phyloP scores from a whole-genome alignment of 192 early-diverging fungal species.

The Gorgonomyces haynaldii region DNA sequence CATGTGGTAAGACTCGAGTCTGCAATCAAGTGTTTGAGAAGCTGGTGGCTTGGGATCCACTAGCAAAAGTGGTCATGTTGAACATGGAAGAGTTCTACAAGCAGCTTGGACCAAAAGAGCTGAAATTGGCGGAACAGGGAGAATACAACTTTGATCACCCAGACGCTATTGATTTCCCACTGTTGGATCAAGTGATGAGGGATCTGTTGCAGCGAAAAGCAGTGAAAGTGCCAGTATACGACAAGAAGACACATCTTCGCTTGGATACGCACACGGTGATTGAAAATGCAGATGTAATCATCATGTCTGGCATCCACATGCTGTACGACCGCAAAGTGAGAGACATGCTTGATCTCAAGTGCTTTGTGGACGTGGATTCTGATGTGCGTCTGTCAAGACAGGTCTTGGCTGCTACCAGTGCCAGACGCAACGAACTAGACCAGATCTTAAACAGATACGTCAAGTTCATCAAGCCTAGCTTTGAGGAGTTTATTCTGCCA shows the following conservation, averaged over 20 bases:
- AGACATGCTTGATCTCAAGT: constrained; percentile 59
- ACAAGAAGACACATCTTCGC: constrained; percentile 33
- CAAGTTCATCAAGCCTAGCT: constrained; percentile 68
- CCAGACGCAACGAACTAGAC: constrained; percentile 30
- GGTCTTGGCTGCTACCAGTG: constrained; percentile 28
- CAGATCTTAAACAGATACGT: constrained; percentile 58
- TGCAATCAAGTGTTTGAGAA: no score
- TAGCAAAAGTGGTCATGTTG: background rate
- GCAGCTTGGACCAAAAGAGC: constrained; percentile 10
- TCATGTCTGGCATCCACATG: constrained; percentile 68
- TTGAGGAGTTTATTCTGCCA: constrained; percentile 79
- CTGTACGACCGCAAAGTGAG: constrained; percentile 61
- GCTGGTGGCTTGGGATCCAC: no score
- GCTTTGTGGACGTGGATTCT: constrained; percentile 80
- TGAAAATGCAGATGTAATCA: constrained; percentile 49
- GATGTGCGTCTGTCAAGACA: constrained; percentile 56
- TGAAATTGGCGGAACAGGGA: constrained; percentile 5
- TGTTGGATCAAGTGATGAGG: constrained; percentile 44
- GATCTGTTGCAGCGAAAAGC: constrained; percentile 34
- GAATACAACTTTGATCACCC: constrained; percentile 38
- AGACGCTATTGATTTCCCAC: constrained; percentile 66
- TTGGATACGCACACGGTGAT: constrained; percentile 14
- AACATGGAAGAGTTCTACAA: constrained; percentile 28
- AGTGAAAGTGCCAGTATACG: constrained; percentile 52
- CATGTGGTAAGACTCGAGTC: no score